phyloP scores from a whole-genome alignment of 2,329 filamentous ascomycete species.

The Aspergillus felis region DNA sequence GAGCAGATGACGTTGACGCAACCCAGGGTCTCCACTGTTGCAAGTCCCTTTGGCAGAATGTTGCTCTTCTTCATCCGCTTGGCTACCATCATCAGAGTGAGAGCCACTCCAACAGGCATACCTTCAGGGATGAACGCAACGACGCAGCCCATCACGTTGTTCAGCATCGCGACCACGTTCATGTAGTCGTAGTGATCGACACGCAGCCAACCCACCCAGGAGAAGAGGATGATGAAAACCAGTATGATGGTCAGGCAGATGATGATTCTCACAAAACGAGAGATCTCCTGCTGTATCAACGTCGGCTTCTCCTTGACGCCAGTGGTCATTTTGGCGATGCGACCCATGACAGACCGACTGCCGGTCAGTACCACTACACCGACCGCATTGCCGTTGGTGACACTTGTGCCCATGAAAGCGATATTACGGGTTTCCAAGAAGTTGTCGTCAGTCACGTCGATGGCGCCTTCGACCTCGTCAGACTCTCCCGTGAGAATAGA shows the following conservation, averaged over 20 bases:
- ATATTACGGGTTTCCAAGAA: slow-evolving; percentile 76
- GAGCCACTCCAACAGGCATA: slow-evolving; percentile 65
- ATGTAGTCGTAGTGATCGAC: slow-evolving; percentile 66
- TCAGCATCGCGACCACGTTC: slow-evolving; percentile 66
- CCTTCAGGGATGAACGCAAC: slow-evolving; percentile 78
- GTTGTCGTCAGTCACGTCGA: slow-evolving; percentile 65
- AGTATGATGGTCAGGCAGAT: slow-evolving; percentile 63
- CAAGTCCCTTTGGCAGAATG: slow-evolving; percentile 73
- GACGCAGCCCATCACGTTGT: slow-evolving; percentile 68
- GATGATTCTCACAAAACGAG: slow-evolving; percentile 69
- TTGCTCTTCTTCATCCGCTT: slow-evolving; percentile 73
- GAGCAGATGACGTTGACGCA: slow-evolving; percentile 72
- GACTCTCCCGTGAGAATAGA: slow-evolving; percentile 73
- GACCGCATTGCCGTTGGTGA: slow-evolving; percentile 64
- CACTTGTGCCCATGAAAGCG: slow-evolving; percentile 73
- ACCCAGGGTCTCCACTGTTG: slow-evolving; percentile 74
- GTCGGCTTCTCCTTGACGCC: slow-evolving; percentile 66
- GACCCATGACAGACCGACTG: slow-evolving; percentile 69
- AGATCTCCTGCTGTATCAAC: slow-evolving; percentile 67
- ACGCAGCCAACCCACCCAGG: slow-evolving; percentile 64
- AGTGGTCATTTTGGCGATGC: slow-evolving; percentile 69
- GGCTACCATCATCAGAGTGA: slow-evolving; percentile 70
- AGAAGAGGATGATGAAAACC: slow-evolving; percentile 49
- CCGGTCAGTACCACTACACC: slow-evolving; percentile 71
- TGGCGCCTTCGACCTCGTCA: slow-evolving; percentile 60